These are phyloP conservation scores for Cryptococcus sp. DNA, from an alignment of 1,284 basidiomycete species.

Conservation along the genomic window DNA sequence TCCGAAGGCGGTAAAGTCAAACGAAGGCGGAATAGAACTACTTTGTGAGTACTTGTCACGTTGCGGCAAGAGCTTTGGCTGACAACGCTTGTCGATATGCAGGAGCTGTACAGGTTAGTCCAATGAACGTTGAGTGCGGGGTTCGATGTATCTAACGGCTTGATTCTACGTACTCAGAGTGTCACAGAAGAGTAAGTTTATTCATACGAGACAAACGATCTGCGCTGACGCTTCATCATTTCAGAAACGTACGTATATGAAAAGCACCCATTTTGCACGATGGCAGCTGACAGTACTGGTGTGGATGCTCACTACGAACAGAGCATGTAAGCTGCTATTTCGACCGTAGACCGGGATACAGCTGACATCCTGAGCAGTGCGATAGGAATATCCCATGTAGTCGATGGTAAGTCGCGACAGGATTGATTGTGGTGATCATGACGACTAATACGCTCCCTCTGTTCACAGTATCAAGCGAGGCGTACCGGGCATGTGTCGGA, in stretches of 20 bases:
- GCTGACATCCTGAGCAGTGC: slow-evolving; percentile 33
- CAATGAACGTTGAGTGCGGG: neutral
- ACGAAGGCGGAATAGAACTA: slow-evolving; percentile 46
- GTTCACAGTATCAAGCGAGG: slow-evolving; percentile 44
- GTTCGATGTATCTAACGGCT: neutral
- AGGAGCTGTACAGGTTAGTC: slow-evolving; percentile 47
- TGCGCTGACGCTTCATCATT: slow-evolving; percentile 6
- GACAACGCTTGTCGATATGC: neutral
- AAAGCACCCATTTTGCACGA: neutral
- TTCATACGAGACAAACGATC: neutral
- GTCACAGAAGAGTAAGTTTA: slow-evolving; percentile 47
- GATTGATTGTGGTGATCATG: neutral
- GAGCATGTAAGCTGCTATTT: slow-evolving; percentile 35
- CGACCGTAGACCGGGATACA: neutral
- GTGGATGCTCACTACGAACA: slow-evolving; percentile 13
- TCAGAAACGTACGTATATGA: slow-evolving; percentile 41
- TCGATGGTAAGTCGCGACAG: slow-evolving; percentile 34
- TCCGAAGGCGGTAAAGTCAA: slow-evolving; percentile 35
- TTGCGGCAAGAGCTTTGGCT: neutral
- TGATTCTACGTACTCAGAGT: slow-evolving; percentile 26
- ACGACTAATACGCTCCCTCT: neutral
- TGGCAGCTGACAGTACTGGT: slow-evolving; percentile 5
- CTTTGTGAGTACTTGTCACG: slow-evolving; percentile 35
- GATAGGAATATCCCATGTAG: slow-evolving; percentile 52
- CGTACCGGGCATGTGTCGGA: slow-evolving; percentile 48